A percentile compares a stretch with the other conserved stretches of the same genome.
phyloP scores from a whole-genome alignment of 2,329 filamentous ascomycete species.

The Fusarium gaditjirri region DNA sequence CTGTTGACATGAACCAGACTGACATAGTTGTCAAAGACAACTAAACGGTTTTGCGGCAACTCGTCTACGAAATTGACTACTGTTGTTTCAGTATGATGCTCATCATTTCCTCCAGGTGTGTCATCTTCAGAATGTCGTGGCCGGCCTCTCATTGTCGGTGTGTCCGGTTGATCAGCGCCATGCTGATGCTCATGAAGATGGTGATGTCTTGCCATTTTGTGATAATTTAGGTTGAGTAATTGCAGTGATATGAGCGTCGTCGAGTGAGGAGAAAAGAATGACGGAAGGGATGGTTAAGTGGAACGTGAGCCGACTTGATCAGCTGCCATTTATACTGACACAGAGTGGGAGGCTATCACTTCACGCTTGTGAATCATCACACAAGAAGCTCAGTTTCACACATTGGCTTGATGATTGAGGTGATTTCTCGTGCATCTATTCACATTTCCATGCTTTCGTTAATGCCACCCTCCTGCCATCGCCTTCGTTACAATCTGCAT shows the following conservation, averaged over 20 bases:
- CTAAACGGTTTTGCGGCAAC: not conserved
- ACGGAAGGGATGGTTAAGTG: not conserved
- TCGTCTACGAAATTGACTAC: not conserved
- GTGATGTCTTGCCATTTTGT: not conserved
- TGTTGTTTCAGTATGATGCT: not conserved
- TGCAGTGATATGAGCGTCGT: not conserved
- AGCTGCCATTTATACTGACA: not conserved
- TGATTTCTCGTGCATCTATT: accelerated
- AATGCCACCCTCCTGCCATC: not conserved
- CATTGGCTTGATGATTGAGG: not conserved
- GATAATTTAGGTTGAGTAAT: not conserved
- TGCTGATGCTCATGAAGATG: not conserved
- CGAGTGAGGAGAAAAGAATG: not conserved
- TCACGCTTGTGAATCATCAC: not conserved
- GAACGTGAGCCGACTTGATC: not conserved
- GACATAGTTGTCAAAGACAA: not conserved
- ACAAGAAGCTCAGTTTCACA: not conserved
- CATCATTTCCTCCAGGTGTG: accelerated
- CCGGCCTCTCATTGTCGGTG: not conserved
- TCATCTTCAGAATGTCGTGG: not conserved
- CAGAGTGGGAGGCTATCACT: not conserved
- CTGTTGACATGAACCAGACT: not conserved
- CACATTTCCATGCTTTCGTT: not conserved
- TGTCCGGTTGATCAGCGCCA: not conserved
- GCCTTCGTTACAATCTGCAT: accelerated